phyloP scores from a whole-genome alignment of 139 green algal species.

The Volvox africanus region DNA sequence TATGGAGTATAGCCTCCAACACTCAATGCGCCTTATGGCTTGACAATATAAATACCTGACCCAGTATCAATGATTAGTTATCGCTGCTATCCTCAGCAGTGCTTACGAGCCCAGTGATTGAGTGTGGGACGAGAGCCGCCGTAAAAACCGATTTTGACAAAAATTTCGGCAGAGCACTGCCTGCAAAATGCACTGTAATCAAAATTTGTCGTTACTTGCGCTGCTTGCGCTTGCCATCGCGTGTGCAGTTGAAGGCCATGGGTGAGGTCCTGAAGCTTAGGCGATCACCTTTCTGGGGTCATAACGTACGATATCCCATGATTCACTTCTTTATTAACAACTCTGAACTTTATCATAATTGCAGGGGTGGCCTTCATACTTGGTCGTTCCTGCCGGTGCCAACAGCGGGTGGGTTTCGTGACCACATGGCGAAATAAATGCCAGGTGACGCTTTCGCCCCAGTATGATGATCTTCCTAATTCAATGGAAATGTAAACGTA shows the following conservation, averaged over 20 bases:
- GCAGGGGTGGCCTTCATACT: conserved; percentile 18
- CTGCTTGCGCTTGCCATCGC: not conserved
- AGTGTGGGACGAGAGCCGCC: no score
- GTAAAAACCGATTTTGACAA: not conserved
- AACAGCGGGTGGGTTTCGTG: not conserved
- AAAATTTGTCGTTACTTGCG: not conserved
- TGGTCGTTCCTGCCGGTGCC: not conserved
- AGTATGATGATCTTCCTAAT: no score
- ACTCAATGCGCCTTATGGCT: not conserved
- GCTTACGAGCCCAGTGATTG: no score
- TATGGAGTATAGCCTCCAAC: not conserved
- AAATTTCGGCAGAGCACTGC: not conserved
- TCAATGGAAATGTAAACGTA: no score
- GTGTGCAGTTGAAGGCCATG: not conserved
- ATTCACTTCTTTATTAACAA: no score
- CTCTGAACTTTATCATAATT: not conserved
- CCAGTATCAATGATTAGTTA: no score
- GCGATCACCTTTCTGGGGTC: not conserved
- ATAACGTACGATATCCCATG: no score
- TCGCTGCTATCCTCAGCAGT: no score
- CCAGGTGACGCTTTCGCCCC: no score
- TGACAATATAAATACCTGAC: not conserved
- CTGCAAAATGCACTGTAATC: not conserved
- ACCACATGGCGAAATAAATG: no score
- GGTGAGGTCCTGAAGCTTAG: not conserved